These are phyloP conservation scores for Pythium vanterpoolii DNA, from an alignment of 352 stramenopile species.

Conservation along the genomic window DNA sequence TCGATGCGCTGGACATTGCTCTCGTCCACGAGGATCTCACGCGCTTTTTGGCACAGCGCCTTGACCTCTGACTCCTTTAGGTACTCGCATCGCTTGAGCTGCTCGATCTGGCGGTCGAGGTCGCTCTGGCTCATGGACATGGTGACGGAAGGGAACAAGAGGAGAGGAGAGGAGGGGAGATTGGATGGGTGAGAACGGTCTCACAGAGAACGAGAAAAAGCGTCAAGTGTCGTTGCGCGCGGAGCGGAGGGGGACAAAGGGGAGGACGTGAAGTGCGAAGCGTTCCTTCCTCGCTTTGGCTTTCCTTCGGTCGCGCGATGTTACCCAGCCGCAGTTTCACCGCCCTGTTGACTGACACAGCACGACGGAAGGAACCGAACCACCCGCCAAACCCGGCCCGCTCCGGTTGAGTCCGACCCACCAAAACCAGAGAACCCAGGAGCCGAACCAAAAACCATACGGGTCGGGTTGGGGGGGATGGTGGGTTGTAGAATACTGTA, in stretches of 20 bases:
- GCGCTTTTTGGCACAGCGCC: conserved; percentile 95
- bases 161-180: neutral
- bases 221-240: neutral
- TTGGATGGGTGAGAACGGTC: neutral
- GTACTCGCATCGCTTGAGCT: conserved; percentile 97
- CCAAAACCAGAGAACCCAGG: neutral
- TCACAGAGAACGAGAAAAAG: conserved; percentile 1
- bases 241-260: neutral
- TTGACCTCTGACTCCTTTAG: conserved; percentile 98
- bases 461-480: conserved; percentile 4
- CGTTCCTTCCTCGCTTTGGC: conserved; percentile 15
- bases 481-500: neutral
- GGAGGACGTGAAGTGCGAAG: neutral
- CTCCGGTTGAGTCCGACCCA: neutral
- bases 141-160: conserved; percentile 3
- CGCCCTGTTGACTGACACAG: conserved; percentile 14
- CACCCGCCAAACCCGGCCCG: conserved; percentile 14
- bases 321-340: neutral
- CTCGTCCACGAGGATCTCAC: conserved; percentile 99
- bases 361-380: conserved; percentile 15
- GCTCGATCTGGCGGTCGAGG: conserved; percentile 85
- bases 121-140: conserved; percentile 85
- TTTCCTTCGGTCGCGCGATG: conserved; percentile 13
- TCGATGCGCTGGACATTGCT: conserved; percentile 99
- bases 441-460: neutral